Percentiles rank a stretch among this genome's conserved stretches.
Evolutionary conservation across 2,329 filamentous ascomycete species (phyloP).

Genomic region (Clonostachys sp.): DNA sequence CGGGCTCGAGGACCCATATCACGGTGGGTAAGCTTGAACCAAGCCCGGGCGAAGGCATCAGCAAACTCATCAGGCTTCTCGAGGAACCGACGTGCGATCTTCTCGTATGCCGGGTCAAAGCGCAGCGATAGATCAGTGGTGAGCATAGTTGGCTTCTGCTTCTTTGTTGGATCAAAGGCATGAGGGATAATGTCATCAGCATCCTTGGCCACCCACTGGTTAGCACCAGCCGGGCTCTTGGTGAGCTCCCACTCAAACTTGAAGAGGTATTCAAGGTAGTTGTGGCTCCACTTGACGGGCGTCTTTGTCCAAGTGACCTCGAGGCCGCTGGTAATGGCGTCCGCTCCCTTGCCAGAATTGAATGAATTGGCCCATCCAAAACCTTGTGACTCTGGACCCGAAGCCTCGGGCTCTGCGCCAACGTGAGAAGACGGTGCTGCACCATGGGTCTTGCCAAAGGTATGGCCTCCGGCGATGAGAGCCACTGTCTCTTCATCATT

Average conservation of each 20-base stretch:
- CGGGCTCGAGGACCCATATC: slow-evolving; percentile 69
- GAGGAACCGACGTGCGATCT: slow-evolving; percentile 68
- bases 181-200: slow-evolving; percentile 57
- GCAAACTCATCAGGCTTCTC: slow-evolving; percentile 64
- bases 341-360: slow-evolving; percentile 61
- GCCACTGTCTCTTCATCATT: slow-evolving; percentile 79
- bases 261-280: slow-evolving; percentile 73
- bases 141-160: slow-evolving; percentile 70
- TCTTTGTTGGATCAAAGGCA: slow-evolving; percentile 64
- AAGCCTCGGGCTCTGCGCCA: slow-evolving; percentile 62
- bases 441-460: slow-evolving; percentile 78
- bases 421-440: slow-evolving; percentile 61
- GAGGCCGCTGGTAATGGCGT: slow-evolving; percentile 71
- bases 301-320: slow-evolving; percentile 78
- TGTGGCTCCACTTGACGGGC: slow-evolving; percentile 71
- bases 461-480: slow-evolving; percentile 73
- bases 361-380: slow-evolving; percentile 68
- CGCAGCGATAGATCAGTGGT: slow-evolving; percentile 71
- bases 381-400: slow-evolving; percentile 60
- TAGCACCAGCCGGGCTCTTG: slow-evolving; percentile 71
- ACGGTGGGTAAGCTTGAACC: slow-evolving; percentile 82
- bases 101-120: slow-evolving; percentile 68
- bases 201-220: slow-evolving; percentile 74
- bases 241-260: slow-evolving; percentile 73
- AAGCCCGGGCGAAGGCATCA: slow-evolving; percentile 67